Base-by-base conservation (phyloP, 1,139 yeast species). In the Blastobotrys niveus region DNA sequence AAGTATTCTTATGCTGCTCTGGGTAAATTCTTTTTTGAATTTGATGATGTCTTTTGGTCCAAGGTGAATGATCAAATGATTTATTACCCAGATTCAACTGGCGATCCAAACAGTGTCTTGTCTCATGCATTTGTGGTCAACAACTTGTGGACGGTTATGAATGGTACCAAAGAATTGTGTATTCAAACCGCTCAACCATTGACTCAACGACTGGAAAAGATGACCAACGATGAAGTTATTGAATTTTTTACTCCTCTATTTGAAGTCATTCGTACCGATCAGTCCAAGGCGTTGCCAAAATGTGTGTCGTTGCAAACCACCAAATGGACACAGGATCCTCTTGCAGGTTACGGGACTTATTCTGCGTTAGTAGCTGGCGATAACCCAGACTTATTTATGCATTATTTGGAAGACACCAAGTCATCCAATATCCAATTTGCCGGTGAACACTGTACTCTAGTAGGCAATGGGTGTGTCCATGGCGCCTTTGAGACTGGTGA, bases 391-490 rank as follows among this genome's bases (percentile, higher is more conserved):
- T 62, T 80, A 5, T 75, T 80, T 5, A 67, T 83, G 42, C 68
- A 73, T 22, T 73, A 74, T 22, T 81, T 82, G 0, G 69, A 67
- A 38, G 83, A 80, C 20, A 58, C 61, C 1, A 40, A 40, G 33
- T 8, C 32, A 12, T 33, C 43, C 17, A 21, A 34, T 4, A 69
- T 84, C 3, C 68, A 91, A 43, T 85, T 85, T 67, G 93, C 91
- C 0, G 94, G 95, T 3, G 94, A 85, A 59, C 94, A 83, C 57
- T 77, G 91, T 1, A 72, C 76, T 20, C 65, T 72, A 53, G 86
- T 80, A 49, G 94, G 89, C 5, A 79, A 81, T 33, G 94, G 94
- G 0, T 83, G 93, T 65, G 87, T 80, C 2, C 89, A 85, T 59
- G 94, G 93, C 9, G 94, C 94, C 0, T 84, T 81, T 75, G 65